A percentile compares a stretch with the other conserved stretches of the same genome.
phyloP scores from a whole-genome alignment of 2,329 filamentous ascomycete genomes.

The Chaetomium sp. region DNA sequence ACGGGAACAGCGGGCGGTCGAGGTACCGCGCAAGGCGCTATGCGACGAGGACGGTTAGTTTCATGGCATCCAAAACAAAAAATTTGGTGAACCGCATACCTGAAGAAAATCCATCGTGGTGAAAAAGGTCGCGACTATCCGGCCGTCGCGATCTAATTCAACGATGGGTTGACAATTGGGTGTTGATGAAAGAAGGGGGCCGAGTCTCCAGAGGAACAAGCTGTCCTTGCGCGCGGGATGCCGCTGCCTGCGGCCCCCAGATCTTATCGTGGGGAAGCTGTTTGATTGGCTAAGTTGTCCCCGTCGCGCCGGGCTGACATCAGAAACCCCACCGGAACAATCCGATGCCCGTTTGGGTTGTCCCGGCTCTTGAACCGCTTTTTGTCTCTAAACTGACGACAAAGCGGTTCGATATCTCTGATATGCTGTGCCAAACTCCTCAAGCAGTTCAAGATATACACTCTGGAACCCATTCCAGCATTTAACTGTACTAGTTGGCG shows the following conservation, averaged over 20 bases:
- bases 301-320: neutral
- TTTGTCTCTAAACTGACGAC: neutral
- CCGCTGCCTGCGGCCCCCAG: neutral
- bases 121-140: conserved; percentile 27
- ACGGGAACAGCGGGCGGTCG: conserved; percentile 90
- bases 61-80: conserved; percentile 29
- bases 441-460: neutral
- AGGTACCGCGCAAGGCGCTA: conserved; percentile 80
- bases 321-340: neutral
- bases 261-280: neutral
- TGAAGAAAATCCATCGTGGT: conserved; percentile 52
- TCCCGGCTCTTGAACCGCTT: neutral
- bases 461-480: neutral
- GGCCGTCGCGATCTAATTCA: conserved; percentile 24
- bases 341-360: neutral
- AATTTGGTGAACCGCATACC: conserved; percentile 36
- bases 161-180: conserved; percentile 22
- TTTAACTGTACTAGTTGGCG: neutral
- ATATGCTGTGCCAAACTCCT: neutral
- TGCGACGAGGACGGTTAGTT: conserved; percentile 26
- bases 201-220: conserved; percentile 26
- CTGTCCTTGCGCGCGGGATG: conserved; percentile 31
- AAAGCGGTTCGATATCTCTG: neutral
- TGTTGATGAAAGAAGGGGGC: conserved; percentile 21
- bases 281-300: conserved; percentile 27